Evolutionary conservation across 768 basidiomycete genomes (phyloP).

Genomic region (Lenzites betulinus): DNA sequence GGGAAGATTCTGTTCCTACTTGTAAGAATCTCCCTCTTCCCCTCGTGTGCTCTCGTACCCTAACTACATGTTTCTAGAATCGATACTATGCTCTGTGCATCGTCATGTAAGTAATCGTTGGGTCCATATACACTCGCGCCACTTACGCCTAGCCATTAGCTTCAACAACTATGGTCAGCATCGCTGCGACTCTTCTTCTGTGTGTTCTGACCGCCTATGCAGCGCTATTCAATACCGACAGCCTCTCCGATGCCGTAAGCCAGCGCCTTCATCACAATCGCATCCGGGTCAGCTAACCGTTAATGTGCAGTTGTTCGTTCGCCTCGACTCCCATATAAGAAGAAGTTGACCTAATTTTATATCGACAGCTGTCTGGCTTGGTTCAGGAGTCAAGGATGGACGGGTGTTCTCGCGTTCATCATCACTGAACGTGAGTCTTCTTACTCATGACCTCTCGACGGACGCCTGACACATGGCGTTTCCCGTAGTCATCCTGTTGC

Average conservation of each 20-base stretch:
- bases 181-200: not conserved
- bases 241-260: constrained; percentile 23
- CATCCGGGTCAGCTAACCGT: not conserved
- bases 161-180: constrained; percentile 56
- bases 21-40: constrained; percentile 36
- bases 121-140: not conserved
- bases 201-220: not conserved
- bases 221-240: constrained; percentile 45
- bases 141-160: constrained; percentile 31
- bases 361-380: constrained; percentile 37
- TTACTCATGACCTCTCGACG: not conserved
- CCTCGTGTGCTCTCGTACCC: no score
- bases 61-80: constrained; percentile 41
- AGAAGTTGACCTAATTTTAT: not conserved
- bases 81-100: constrained; percentile 57
- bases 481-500: constrained; percentile 54
- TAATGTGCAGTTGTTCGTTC: constrained; percentile 18
- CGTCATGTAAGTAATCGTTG: constrained; percentile 45
- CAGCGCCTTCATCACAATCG: not conserved
- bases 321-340: not conserved
- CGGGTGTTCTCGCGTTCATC: constrained; percentile 54
- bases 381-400: constrained; percentile 65
- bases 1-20: constrained; percentile 57
- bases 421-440: constrained; percentile 51
- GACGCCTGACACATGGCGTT: not conserved